These are phyloP conservation scores for Entrophospora sp. DNA, from an alignment of 192 early-diverging fungal species.

Conservation along the genomic window DNA sequence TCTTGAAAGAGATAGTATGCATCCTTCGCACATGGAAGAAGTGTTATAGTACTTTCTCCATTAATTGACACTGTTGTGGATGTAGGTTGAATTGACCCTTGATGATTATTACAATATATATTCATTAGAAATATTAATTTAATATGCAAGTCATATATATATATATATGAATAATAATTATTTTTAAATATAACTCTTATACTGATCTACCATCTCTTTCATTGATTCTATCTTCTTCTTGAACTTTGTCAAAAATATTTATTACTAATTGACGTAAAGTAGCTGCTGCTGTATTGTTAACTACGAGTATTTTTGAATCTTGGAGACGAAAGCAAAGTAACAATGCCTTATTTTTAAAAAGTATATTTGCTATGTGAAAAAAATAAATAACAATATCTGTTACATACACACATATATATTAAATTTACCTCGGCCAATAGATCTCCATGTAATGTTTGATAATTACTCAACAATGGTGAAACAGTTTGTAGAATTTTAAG, in stretches of 20 bases:
- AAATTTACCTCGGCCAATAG: slow-evolving; percentile 64
- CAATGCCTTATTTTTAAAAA: slow-evolving; percentile 45
- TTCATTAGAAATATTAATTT: too few relatives aligned
- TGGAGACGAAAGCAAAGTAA: slow-evolving; percentile 76
- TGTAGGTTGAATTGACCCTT: slow-evolving; percentile 9
- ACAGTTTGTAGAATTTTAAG: slow-evolving; percentile 90
- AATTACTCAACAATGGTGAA: slow-evolving; percentile 78
- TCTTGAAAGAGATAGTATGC: slow-evolving; percentile 89
- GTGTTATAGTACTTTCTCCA: slow-evolving; percentile 16
- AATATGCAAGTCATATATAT: background rate
- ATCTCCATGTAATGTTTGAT: slow-evolving; percentile 67
- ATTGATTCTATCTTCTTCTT: slow-evolving; percentile 44
- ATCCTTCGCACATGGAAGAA: slow-evolving; percentile 61
- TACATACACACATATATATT: background rate
- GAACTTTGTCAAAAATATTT: slow-evolving; percentile 76
- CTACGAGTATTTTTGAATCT: slow-evolving; percentile 70
- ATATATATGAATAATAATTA: background rate
- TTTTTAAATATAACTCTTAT: background rate
- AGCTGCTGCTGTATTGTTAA: slow-evolving; percentile 80
- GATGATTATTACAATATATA: too few relatives aligned
- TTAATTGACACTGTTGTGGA: slow-evolving; percentile 20
- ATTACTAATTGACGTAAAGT: slow-evolving; percentile 79
- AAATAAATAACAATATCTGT: background rate
- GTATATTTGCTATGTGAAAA: background rate
- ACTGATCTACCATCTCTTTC: slow-evolving; percentile 22